Conservation (phyloP, 139 green algal species). For the Chlamydomonas applanata region DNA sequence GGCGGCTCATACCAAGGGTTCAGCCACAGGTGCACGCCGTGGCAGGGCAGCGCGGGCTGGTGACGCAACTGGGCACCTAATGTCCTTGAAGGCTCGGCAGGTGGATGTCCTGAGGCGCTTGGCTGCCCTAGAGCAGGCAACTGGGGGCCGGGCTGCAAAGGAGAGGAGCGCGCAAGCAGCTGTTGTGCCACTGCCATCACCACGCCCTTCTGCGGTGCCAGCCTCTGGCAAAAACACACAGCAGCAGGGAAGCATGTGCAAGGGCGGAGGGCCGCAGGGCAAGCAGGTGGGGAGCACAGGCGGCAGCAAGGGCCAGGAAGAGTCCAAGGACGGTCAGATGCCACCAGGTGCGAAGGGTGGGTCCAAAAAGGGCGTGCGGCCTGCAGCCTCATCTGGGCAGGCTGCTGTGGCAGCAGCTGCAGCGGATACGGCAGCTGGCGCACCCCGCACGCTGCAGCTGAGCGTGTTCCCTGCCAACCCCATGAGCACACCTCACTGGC, state of each 20-base stretch:
- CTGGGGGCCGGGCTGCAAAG: neutral
- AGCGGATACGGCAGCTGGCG: neutral
- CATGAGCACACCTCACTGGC: neutral
- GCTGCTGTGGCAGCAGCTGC: neutral
- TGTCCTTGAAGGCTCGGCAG: slow-evolving; percentile 18
- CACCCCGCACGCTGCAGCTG: neutral
- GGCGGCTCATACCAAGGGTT: too few relatives aligned
- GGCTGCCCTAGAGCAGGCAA: slow-evolving; percentile 4
- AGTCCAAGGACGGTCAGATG: too few relatives aligned
- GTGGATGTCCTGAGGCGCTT: slow-evolving; percentile 14
- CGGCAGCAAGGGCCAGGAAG: too few relatives aligned
- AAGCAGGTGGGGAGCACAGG: too few relatives aligned
- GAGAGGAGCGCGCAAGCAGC: too few relatives aligned
- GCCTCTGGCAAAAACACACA: too few relatives aligned
- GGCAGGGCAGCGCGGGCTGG: neutral
- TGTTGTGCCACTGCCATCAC: too few relatives aligned
- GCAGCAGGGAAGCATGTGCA: too few relatives aligned
- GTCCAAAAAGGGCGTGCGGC: too few relatives aligned
- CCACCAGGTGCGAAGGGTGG: too few relatives aligned
- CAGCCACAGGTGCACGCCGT: neutral
- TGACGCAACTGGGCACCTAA: neutral
- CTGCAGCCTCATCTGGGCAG: neutral
- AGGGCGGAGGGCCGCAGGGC: too few relatives aligned
- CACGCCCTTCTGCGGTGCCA: too few relatives aligned
- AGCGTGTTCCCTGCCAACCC: neutral